These are phyloP conservation scores for Pythium brassicae DNA, from an alignment of 352 stramenopile species.

Conservation along the genomic window DNA sequence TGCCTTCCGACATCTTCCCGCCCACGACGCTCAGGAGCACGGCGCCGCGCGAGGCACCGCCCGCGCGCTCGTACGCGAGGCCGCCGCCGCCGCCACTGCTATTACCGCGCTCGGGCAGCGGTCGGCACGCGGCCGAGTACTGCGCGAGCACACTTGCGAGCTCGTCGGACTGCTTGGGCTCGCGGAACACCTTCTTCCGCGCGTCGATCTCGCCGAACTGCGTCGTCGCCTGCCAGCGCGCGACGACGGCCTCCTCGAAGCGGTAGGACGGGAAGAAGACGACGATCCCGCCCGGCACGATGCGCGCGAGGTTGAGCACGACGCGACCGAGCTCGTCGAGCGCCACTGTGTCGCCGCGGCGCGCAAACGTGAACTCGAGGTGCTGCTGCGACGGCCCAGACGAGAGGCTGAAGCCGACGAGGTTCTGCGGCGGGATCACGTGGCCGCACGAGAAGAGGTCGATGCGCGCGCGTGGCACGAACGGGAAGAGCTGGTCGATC, in stretches of 20 bases:
- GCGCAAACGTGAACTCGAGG: slow-evolving; percentile 94
- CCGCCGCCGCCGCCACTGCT: not conserved
- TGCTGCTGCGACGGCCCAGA: slow-evolving; percentile 81
- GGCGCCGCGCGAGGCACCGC: slow-evolving; percentile 29
- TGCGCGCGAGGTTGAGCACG: slow-evolving; percentile 87
- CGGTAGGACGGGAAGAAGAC: slow-evolving; percentile 98
- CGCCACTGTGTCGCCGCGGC: slow-evolving; percentile 61
- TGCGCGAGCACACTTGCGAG: slow-evolving; percentile 83
- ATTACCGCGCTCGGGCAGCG: not conserved
- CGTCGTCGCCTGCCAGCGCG: slow-evolving; percentile 80
- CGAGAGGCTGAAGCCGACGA: slow-evolving; percentile 75
- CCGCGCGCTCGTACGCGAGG: not conserved
- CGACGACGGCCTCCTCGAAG: slow-evolving; percentile 91
- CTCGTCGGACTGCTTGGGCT: slow-evolving; percentile 93
- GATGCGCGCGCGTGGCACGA: slow-evolving; percentile 65
- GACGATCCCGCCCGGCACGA: slow-evolving; percentile 94
- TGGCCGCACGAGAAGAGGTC: slow-evolving; percentile 98
- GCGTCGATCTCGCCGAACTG: slow-evolving; percentile 80
- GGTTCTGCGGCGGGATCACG: slow-evolving; percentile 93
- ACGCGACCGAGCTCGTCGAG: slow-evolving; percentile 94
- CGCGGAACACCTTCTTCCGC: slow-evolving; percentile 92
- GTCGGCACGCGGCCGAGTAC: slow-evolving; percentile 75
- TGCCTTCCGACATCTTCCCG: slow-evolving; percentile 99
- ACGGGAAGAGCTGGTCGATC: slow-evolving; percentile 92
- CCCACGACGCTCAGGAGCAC: slow-evolving; percentile 97